Conservation (phyloP, 2,329 filamentous ascomycete genomes). For the Trichoderma sp. region DNA sequence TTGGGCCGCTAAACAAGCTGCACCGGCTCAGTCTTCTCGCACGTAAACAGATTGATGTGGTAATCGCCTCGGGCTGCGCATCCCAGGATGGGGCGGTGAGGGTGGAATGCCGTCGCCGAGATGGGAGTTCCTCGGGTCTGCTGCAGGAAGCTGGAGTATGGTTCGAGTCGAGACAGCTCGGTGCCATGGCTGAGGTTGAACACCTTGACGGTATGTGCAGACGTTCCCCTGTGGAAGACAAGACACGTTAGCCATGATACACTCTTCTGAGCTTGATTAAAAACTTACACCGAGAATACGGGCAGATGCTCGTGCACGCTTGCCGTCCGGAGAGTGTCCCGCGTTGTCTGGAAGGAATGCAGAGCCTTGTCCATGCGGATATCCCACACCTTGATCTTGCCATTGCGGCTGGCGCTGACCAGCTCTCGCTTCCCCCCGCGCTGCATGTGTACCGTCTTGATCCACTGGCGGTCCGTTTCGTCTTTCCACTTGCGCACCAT, state of each 20-base stretch:
- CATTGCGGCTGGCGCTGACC: conserved; percentile 85
- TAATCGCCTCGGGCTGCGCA: conserved; percentile 84
- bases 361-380: conserved; percentile 82
- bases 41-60: conserved; percentile 86
- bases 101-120: conserved; percentile 89
- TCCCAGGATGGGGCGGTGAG: conserved; percentile 87
- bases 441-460: conserved; percentile 95
- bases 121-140: conserved; percentile 82
- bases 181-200: conserved; percentile 80
- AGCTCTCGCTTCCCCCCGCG: conserved; percentile 91
- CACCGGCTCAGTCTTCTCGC: conserved; percentile 53
- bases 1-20: conserved; percentile 23
- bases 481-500: conserved; percentile 99
- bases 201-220: conserved; percentile 83
- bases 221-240: conserved; percentile 68
- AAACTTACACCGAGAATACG: conserved; percentile 85
- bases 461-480: conserved; percentile 81
- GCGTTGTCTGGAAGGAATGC: conserved; percentile 72
- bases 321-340: conserved; percentile 77
- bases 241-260: conserved; percentile 7
- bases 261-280: neutral
- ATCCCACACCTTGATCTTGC: conserved; percentile 95
- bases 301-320: conserved; percentile 96
- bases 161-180: conserved; percentile 81
- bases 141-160: conserved; percentile 84